A percentile compares a stretch with the other conserved stretches of the same genome.
Evolutionary conservation across 2,329 filamentous ascomycete species (phyloP).

Genomic region (Xylariaceae sp.): DNA sequence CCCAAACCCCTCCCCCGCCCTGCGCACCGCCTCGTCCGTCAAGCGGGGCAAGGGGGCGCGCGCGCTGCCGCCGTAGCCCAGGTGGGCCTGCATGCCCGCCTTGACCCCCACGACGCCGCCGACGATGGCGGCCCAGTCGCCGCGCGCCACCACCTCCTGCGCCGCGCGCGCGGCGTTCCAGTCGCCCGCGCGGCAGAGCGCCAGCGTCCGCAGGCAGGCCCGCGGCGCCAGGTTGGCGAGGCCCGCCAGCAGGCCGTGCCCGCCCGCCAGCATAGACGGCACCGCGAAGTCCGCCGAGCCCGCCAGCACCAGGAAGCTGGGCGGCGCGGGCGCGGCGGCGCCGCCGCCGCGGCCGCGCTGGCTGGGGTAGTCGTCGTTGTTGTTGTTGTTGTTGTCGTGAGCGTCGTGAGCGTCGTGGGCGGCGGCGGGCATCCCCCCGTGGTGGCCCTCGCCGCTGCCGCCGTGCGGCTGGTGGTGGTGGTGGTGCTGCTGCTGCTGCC

Average conservation of each 20-base stretch:
- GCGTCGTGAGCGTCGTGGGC: too few relatives aligned
- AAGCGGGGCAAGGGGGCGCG: constrained; percentile 45
- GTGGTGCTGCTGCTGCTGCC: constrained; percentile 30
- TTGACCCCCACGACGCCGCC: constrained; percentile 67
- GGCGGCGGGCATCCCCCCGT: too few relatives aligned
- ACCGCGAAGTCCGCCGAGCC: constrained; percentile 68
- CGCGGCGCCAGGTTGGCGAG: constrained; percentile 65
- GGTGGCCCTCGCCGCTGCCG: too few relatives aligned
- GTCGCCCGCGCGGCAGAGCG: constrained; percentile 52
- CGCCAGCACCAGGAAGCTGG: constrained; percentile 61
- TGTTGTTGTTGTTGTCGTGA: too few relatives aligned
- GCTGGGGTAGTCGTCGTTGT: too few relatives aligned
- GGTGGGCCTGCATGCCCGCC: constrained; percentile 56
- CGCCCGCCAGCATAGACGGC: constrained; percentile 60
- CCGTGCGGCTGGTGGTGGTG: too few relatives aligned
- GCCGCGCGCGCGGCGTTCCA: constrained; percentile 52
- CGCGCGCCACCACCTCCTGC: constrained; percentile 58
- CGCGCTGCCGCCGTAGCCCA: constrained; percentile 57
- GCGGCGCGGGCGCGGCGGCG: constrained; percentile 24
- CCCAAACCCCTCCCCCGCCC: constrained; percentile 49
- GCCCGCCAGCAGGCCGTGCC: constrained; percentile 64
- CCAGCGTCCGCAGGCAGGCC: constrained; percentile 53
- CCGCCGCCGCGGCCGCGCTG: constrained; percentile 44
- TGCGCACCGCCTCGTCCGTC: constrained; percentile 27
- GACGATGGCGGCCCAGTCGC: constrained; percentile 66